Evolutionary conservation across 495 filamentous ascomycete species (phyloP), one percentile per base, ranked within the genome.

Genomic region (Hyaloscypha finlandica): DNA sequence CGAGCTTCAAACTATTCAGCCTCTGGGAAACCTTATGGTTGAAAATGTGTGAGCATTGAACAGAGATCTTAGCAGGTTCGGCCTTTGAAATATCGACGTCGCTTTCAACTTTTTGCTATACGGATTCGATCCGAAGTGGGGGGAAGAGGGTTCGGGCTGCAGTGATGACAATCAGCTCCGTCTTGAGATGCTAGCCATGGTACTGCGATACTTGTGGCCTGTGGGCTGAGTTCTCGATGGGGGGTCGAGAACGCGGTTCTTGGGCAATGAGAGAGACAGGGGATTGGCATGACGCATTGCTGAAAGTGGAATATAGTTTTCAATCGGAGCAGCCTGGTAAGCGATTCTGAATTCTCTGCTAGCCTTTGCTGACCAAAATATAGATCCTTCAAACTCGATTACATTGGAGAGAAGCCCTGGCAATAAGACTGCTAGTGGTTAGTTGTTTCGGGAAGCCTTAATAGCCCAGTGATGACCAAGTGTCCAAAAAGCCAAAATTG

Each of bases 401-500:
- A 22, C 59, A 63, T 61, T 67, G 52, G 64, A 61, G 42, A 63
- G 58, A 66, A 58, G 32, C 48, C 65, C 66, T 31, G 54, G 19
- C 20, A 31, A 64, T 32, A 56, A 56, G 29, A 12, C 6, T 56
- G 29, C 8, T 56, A 29, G 20, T 56, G 20, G 53, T 30, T 4
- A 8, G 9, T 2, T 56, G 53, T 56, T 11, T 48, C 16, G 2
- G 30, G 30, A 31, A 59, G 56, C 19, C 29, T 59, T 12, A 29
- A 45, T 25, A 25, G 71, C 83, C 81, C 81, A 63, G 75, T 86
- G 84, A 86, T 86, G 84, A 86, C 75, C 72, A 81, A 81, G 79
- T 79, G 70, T 77, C 82, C 83, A 84, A 84, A 84, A 86, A 85
- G 83, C 84, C 84, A 85, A 85, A 86, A 83, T 85, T 85, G 84